Evolutionary conservation across 1,284 basidiomycete species (phyloP).

Genomic region (Ustilago tritici): DNA sequence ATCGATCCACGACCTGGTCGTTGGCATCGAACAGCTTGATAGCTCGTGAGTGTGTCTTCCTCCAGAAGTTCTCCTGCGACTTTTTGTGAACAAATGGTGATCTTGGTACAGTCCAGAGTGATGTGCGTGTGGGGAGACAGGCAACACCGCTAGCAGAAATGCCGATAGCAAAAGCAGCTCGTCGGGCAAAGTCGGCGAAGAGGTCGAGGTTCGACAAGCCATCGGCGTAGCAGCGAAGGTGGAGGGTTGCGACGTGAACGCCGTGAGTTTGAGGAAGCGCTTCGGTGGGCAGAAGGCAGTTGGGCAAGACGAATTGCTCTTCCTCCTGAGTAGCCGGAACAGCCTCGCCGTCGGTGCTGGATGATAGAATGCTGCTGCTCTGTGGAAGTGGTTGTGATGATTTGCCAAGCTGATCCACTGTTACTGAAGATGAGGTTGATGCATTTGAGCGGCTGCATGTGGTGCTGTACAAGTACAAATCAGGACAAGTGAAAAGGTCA

Average conservation of each 20-base stretch:
- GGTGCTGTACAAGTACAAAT: conserved; percentile 14
- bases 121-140: conserved; percentile 80
- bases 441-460: conserved; percentile 27
- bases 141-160: conserved; percentile 82
- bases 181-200: conserved; percentile 85
- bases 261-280: conserved; percentile 73
- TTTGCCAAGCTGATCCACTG: conserved; percentile 32
- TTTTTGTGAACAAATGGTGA: conserved; percentile 95
- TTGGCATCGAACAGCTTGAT: conserved; percentile 93
- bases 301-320: conserved; percentile 42
- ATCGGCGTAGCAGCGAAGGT: conserved; percentile 79
- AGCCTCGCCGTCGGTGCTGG: not conserved
- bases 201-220: conserved; percentile 76
- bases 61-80: conserved; percentile 93
- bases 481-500: not conserved
- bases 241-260: conserved; percentile 84
- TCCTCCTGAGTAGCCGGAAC: conserved; percentile 12
- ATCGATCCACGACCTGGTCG: conserved; percentile 81
- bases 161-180: conserved; percentile 84
- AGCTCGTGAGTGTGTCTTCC: conserved; percentile 82
- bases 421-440: conserved; percentile 35
- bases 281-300: conserved; percentile 44
- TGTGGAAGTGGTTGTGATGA: not conserved
- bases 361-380: not conserved
- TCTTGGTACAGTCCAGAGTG: conserved; percentile 86